Conservation (phyloP, 306 rosid species). For the Cercis canadensis region DNA sequence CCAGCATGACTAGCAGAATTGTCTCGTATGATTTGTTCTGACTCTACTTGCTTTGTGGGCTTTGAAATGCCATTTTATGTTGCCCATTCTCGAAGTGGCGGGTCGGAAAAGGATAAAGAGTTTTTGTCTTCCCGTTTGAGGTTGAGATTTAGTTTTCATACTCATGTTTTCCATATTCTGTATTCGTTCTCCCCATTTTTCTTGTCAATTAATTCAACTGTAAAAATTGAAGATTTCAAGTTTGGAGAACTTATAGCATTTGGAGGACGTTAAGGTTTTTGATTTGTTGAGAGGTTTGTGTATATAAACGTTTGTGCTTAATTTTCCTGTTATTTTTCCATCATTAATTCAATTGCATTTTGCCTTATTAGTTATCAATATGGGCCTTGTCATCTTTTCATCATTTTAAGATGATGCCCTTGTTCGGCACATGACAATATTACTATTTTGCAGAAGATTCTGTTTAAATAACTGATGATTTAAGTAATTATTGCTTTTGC, state of each 20-base stretch:
- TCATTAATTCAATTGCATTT: too few relatives aligned
- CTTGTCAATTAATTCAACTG: constrained; percentile 49
- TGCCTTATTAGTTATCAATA: too few relatives aligned
- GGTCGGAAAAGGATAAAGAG: constrained; percentile 31
- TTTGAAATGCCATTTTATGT: constrained; percentile 26
- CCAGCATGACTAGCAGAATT: constrained; percentile 32
- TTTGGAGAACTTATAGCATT: constrained; percentile 53
- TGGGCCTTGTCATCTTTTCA: too few relatives aligned
- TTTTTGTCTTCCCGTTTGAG: constrained; percentile 42
- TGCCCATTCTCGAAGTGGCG: constrained; percentile 28
- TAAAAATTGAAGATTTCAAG: constrained; percentile 51
- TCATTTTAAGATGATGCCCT: too few relatives aligned
- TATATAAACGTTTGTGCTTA: constrained; percentile 46
- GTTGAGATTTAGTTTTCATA: constrained; percentile 36
- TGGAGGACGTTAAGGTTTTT: constrained; percentile 42
- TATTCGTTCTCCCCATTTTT: constrained; percentile 47
- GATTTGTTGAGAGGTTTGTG: constrained; percentile 37
- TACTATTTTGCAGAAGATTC: too few relatives aligned
- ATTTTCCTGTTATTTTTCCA: constrained; percentile 17
- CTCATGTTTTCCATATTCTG: constrained; percentile 36
- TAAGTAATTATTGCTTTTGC: too few relatives aligned
- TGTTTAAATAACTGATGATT: too few relatives aligned
- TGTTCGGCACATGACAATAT: too few relatives aligned
- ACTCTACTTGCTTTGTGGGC: constrained; percentile 31
- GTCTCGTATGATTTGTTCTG: constrained; percentile 25